Conservation (phyloP, 2,329 filamentous ascomycete species). For the Acrodontium crateriforme region DNA sequence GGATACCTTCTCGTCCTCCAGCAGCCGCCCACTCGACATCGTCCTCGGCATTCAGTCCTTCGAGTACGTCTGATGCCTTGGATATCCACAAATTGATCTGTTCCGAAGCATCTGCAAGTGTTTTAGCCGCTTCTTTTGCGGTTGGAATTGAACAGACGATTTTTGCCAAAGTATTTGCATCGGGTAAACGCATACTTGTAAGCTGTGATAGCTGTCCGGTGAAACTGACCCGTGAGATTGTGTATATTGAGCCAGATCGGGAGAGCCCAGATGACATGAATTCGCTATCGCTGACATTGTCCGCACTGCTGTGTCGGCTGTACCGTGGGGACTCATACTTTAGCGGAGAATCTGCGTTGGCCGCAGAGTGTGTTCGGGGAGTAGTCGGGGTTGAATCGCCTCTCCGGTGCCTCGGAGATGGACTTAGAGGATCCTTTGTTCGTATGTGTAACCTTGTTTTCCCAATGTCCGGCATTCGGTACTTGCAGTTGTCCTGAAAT, state of each 20-base stretch:
- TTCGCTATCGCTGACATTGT: slow-evolving; percentile 42
- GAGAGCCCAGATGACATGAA: slow-evolving; percentile 51
- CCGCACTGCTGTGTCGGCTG: slow-evolving; percentile 6
- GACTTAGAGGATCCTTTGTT: slow-evolving; percentile 20
- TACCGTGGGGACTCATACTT: slow-evolving; percentile 3
- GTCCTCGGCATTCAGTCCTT: slow-evolving; percentile 82
- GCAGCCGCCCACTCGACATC: slow-evolving; percentile 94
- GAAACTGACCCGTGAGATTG: slow-evolving; percentile 81
- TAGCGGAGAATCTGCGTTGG: not conserved
- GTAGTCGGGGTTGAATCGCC: not conserved
- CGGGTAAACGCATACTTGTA: slow-evolving; percentile 77
- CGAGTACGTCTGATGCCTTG: slow-evolving; percentile 80
- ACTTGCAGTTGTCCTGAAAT: slow-evolving; percentile 58
- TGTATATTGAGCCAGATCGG: slow-evolving; percentile 79
- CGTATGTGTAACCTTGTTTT: slow-evolving; percentile 35
- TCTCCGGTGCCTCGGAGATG: slow-evolving; percentile 23
- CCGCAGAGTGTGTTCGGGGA: slow-evolving; percentile 1
- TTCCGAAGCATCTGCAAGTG: slow-evolving; percentile 73
- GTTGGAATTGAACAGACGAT: slow-evolving; percentile 76
- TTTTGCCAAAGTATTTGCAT: slow-evolving; percentile 68
- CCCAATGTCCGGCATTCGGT: slow-evolving; percentile 56
- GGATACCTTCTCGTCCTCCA: slow-evolving; percentile 68
- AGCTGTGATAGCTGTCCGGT: slow-evolving; percentile 85
- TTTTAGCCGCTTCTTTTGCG: slow-evolving; percentile 67
- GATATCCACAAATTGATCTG: slow-evolving; percentile 90